These are phyloP conservation scores for Polyplosphaeria fusca DNA, from an alignment of 495 filamentous ascomycete species.

Conservation along the genomic window DNA sequence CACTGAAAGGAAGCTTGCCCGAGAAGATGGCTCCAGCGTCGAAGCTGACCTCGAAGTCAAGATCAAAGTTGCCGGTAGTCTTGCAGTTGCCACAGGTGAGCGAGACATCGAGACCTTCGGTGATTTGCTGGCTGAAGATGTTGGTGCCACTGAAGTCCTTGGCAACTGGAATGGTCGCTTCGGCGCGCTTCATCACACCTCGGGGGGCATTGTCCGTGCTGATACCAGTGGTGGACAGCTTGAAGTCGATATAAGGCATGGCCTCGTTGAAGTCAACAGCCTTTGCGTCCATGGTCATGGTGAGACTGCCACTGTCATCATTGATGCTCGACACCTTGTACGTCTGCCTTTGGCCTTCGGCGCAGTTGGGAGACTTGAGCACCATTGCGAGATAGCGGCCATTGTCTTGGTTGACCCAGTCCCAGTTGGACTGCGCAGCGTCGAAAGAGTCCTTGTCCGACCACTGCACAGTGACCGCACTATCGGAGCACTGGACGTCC, in stretches of 20 bases:
- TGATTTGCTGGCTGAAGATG: neutral
- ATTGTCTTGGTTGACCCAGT: neutral
- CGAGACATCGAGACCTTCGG: neutral
- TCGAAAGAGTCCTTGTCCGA: neutral
- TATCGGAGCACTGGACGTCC: neutral
- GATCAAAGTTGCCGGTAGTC: neutral
- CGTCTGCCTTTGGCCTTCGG: neutral
- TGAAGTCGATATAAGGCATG: neutral
- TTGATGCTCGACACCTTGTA: neutral
- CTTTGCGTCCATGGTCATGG: neutral
- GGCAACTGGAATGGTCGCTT: neutral
- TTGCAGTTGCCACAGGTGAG: neutral
- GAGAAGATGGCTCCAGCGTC: neutral
- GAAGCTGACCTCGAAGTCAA: neutral
- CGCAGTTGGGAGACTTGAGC: neutral
- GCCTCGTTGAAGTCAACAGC: neutral
- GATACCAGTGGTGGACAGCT: neutral
- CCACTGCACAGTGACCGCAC: neutral
- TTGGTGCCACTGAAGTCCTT: neutral
- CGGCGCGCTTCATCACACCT: neutral
- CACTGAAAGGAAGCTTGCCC: neutral
- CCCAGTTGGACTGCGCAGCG: neutral
- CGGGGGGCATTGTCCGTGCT: neutral
- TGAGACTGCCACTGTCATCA: neutral
- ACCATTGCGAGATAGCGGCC: neutral